These are phyloP conservation scores for Colletotrichum sp. DNA, from an alignment of 2,329 filamentous ascomycete species.

Conservation along the genomic window DNA sequence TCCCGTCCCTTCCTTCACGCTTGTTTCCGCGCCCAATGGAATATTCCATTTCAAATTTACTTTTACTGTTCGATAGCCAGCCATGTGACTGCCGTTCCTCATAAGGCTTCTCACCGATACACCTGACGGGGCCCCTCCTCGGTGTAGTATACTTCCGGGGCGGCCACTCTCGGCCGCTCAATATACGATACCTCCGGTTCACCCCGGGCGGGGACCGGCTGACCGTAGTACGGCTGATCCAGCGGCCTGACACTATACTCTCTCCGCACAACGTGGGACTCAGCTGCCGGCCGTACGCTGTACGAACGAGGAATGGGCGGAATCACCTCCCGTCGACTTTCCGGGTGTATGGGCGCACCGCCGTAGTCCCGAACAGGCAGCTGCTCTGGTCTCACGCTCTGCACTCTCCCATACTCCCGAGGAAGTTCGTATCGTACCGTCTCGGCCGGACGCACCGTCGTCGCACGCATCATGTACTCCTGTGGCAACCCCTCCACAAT, in stretches of 20 bases:
- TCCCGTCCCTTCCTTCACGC: not conserved
- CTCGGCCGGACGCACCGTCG: constrained; percentile 63
- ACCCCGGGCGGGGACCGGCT: constrained; percentile 27
- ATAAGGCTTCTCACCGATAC: constrained; percentile 32
- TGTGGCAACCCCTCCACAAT: constrained; percentile 51
- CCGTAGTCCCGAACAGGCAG: constrained; percentile 53
- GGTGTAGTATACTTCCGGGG: constrained; percentile 51
- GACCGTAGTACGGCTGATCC: constrained; percentile 48
- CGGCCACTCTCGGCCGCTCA: constrained; percentile 44
- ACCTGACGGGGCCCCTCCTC: constrained; percentile 42
- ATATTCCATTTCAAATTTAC: not conserved
- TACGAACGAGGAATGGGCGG: constrained; percentile 30
- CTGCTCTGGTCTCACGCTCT: constrained; percentile 45
- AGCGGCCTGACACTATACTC: constrained; percentile 47
- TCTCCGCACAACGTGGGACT: constrained; percentile 32
- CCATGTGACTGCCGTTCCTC: not conserved
- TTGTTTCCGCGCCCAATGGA: not conserved
- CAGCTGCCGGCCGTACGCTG: constrained; percentile 36
- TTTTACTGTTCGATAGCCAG: not conserved
- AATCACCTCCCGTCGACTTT: constrained; percentile 37
- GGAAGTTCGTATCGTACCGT: constrained; percentile 45
- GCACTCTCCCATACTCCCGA: constrained; percentile 47
- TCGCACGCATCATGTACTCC: constrained; percentile 59
- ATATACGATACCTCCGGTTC: constrained; percentile 50
- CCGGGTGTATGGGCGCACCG: constrained; percentile 39